phyloP scores from a whole-genome alignment of 2,329 filamentous ascomycete genomes.

The Alternaria triticina region DNA sequence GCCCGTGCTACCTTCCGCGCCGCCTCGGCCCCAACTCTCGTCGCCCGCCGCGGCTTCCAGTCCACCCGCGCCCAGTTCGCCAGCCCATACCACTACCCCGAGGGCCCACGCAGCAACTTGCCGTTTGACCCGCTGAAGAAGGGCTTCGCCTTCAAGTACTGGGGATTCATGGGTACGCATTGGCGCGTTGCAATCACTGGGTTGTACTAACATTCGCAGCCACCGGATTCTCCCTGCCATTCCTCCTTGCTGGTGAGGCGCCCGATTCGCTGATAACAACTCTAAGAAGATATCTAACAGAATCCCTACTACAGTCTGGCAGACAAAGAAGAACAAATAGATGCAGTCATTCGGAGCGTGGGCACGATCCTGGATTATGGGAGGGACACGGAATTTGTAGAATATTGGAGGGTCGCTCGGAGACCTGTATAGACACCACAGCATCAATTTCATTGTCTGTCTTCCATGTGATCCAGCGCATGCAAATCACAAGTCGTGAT shows the following conservation, averaged over 20 bases:
- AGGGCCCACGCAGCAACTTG: slow-evolving; percentile 92
- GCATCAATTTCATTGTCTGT: slow-evolving; percentile 46
- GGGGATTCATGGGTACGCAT: slow-evolving; percentile 72
- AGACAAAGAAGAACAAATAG: slow-evolving; percentile 67
- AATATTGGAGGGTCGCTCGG: slow-evolving; percentile 37
- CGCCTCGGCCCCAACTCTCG: slow-evolving; percentile 64
- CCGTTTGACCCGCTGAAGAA: slow-evolving; percentile 95
- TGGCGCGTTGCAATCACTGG: slow-evolving; percentile 33
- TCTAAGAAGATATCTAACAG: slow-evolving; percentile 25
- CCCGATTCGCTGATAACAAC: neutral
- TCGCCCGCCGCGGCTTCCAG: slow-evolving; percentile 93
- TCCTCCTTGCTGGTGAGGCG: slow-evolving; percentile 68
- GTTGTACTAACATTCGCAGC: slow-evolving; percentile 55
- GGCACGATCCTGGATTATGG: slow-evolving; percentile 22
- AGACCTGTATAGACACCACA: slow-evolving; percentile 43
- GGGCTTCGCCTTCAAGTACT: slow-evolving; percentile 84
- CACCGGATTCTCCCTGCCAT: slow-evolving; percentile 65
- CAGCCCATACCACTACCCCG: slow-evolving; percentile 97
- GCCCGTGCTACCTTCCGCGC: slow-evolving; percentile 69
- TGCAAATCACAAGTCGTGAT: neutral
- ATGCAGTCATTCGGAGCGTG: slow-evolving; percentile 17
- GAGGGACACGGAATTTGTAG: slow-evolving; percentile 36
- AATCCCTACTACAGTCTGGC: slow-evolving; percentile 61
- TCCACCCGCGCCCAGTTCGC: slow-evolving; percentile 83
- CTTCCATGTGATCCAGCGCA: slow-evolving; percentile 6